A percentile compares a stretch with the other conserved stretches of the same genome.
These are phyloP conservation scores for Tranzscheliella williamsii DNA, from an alignment of 1,284 basidiomycete species.

Conservation along the genomic window DNA sequence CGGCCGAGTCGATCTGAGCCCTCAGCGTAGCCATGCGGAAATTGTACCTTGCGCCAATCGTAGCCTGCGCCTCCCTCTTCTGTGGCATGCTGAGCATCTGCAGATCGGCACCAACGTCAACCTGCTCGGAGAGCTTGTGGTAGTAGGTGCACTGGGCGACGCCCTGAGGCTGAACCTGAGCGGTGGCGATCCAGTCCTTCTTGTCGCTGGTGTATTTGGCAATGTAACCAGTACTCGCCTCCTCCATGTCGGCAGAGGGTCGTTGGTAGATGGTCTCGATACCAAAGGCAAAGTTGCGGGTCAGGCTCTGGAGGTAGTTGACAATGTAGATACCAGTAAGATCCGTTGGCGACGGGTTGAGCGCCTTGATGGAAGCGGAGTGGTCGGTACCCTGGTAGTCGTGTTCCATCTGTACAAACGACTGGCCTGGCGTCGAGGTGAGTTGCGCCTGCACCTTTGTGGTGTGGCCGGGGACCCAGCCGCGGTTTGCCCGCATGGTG, in stretches of 20 bases:
- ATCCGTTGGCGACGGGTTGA: conserved; percentile 89
- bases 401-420: conserved; percentile 80
- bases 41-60: conserved; percentile 94
- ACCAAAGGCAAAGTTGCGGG: conserved; percentile 86
- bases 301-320: conserved; percentile 92
- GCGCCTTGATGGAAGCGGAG: conserved; percentile 81
- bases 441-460: conserved; percentile 91
- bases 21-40: conserved; percentile 78
- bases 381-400: conserved; percentile 90
- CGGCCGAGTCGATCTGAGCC: conserved; percentile 53
- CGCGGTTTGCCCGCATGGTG: conserved; percentile 85
- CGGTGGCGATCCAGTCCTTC: conserved; percentile 74
- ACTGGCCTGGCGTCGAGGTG: conserved; percentile 56
- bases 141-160: conserved; percentile 91
- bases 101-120: conserved; percentile 97
- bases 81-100: conserved; percentile 72
- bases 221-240: conserved; percentile 80
- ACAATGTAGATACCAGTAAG: conserved; percentile 89
- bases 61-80: conserved; percentile 83
- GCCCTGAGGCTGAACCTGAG: conserved; percentile 79
- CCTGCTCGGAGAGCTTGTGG: conserved; percentile 92
- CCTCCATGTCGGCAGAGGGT: conserved; percentile 66
- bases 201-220: conserved; percentile 69
- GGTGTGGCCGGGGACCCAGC: conserved; percentile 77
- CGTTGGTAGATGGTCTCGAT: conserved; percentile 84